Percentiles rank a stretch among this genome's conserved stretches.
phyloP scores from a whole-genome alignment of 768 basidiomycete genomes.

The Tylopilus vinaceipallidus region DNA sequence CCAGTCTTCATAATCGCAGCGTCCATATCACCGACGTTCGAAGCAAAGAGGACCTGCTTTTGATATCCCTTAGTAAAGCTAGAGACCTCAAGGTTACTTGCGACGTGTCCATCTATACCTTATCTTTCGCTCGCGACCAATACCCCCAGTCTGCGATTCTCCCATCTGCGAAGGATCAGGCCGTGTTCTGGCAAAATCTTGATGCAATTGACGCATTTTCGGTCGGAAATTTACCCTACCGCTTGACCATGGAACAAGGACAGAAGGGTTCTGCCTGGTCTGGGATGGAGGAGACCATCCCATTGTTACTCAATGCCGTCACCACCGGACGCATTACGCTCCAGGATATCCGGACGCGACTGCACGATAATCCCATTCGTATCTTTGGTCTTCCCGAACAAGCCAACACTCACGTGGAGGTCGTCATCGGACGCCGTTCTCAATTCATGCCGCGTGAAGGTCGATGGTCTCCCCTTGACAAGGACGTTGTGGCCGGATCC shows the following conservation, averaged over 20 bases:
- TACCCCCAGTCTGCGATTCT: slow-evolving; percentile 65
- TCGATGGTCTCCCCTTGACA: slow-evolving; percentile 84
- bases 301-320: slow-evolving; percentile 85
- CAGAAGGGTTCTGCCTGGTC: slow-evolving; percentile 64
- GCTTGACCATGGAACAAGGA: slow-evolving; percentile 61
- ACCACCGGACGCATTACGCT: slow-evolving; percentile 74
- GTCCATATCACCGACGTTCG: slow-evolving; percentile 92
- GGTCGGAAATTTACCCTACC: slow-evolving; percentile 80
- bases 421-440: slow-evolving; percentile 77
- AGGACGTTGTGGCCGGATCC: slow-evolving; percentile 59
- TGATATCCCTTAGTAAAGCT: slow-evolving; percentile 93
- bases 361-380: slow-evolving; percentile 88
- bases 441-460: slow-evolving; percentile 48
- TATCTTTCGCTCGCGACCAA: slow-evolving; percentile 82
- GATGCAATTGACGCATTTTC: slow-evolving; percentile 88
- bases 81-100: slow-evolving; percentile 94
- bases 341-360: slow-evolving; percentile 74
- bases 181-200: slow-evolving; percentile 81
- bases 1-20: slow-evolving; percentile 86
- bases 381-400: slow-evolving; percentile 93
- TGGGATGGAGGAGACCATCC: slow-evolving; percentile 85
- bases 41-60: slow-evolving; percentile 77
- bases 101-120: slow-evolving; percentile 87
- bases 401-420: slow-evolving; percentile 83
- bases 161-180: slow-evolving; percentile 75